These are phyloP conservation scores for Phytophthora syringae DNA, from an alignment of 352 stramenopile species.

Conservation along the genomic window DNA sequence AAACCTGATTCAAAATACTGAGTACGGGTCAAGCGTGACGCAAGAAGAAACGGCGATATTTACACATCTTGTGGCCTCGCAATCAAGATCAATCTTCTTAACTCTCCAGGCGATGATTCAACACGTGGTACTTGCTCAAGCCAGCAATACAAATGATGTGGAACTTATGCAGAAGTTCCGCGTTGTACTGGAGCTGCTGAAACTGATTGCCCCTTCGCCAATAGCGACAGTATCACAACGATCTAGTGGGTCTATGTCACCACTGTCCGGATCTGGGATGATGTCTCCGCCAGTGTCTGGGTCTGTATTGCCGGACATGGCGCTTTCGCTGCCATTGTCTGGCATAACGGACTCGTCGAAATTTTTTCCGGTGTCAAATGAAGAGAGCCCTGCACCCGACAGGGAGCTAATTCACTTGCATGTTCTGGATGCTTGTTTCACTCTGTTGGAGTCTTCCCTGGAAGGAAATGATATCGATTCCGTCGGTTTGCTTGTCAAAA, in stretches of 20 bases:
- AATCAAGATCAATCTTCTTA: constrained; percentile 44
- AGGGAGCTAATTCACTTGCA: constrained; percentile 53
- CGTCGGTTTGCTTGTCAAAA: constrained; percentile 41
- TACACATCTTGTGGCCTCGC: constrained; percentile 52
- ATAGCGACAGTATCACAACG: constrained; percentile 16
- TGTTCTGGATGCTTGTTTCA: constrained; percentile 61
- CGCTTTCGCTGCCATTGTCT: constrained; percentile 17
- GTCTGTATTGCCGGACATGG: constrained; percentile 28
- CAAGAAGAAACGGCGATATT: constrained; percentile 72
- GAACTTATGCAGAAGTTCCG: constrained; percentile 35
- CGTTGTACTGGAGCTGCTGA: constrained; percentile 37
- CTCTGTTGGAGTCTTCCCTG: constrained; percentile 39
- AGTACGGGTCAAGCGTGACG: constrained; percentile 50
- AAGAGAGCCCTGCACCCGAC: constrained; percentile 16
- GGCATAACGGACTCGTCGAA: constrained; percentile 32
- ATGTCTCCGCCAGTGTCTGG: constrained; percentile 23
- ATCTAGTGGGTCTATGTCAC: constrained; percentile 15
- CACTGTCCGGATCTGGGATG: constrained; percentile 16
- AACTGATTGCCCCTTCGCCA: constrained; percentile 34
- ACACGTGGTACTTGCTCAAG: constrained; percentile 41
- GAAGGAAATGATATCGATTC: constrained; percentile 36
- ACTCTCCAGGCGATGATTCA: constrained; percentile 49
- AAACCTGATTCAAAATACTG: constrained; percentile 55
- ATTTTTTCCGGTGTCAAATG: constrained; percentile 36
- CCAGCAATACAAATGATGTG: constrained; percentile 29